A percentile compares a stretch with the other conserved stretches of the same genome.
These are phyloP conservation scores for Mentha longifolia DNA, from an alignment of 257 asterid genomes.

Conservation along the genomic window DNA sequence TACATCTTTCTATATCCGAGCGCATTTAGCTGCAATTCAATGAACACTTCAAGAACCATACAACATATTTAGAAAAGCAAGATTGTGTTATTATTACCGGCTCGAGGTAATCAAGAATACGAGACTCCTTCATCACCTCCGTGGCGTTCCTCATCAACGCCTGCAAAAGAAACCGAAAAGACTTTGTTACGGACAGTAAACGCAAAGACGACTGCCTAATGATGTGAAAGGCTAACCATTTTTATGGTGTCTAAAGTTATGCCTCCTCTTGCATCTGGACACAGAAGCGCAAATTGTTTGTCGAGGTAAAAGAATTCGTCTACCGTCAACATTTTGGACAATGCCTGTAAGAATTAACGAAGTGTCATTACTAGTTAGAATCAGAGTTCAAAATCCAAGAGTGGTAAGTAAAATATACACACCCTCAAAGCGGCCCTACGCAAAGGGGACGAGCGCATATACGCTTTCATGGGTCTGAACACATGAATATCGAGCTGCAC, in stretches of 20 bases:
- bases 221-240: slow-evolving; percentile 28
- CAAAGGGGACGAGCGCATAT: slow-evolving; percentile 70
- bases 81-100: slow-evolving; percentile 53
- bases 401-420: not conserved
- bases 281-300: slow-evolving; percentile 40
- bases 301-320: slow-evolving; percentile 43
- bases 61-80: not conserved
- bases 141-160: slow-evolving; percentile 54
- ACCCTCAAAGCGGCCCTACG: slow-evolving; percentile 82
- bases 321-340: slow-evolving; percentile 36
- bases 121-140: slow-evolving; percentile 62
- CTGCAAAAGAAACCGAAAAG: slow-evolving; percentile 38
- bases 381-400: not conserved
- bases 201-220: not conserved
- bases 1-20: slow-evolving; percentile 78
- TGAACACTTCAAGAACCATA: not conserved
- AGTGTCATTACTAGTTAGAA: not conserved
- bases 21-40: slow-evolving; percentile 58
- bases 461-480: slow-evolving; percentile 62
- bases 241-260: slow-evolving; percentile 42
- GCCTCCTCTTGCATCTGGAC: slow-evolving; percentile 42
- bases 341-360: slow-evolving; percentile 35
- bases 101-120: slow-evolving; percentile 50
- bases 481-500: slow-evolving; percentile 55
- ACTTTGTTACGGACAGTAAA: not conserved